These are phyloP conservation scores for Phanerochaete carnosa DNA, from an alignment of 768 basidiomycete species.

Conservation along the genomic window DNA sequence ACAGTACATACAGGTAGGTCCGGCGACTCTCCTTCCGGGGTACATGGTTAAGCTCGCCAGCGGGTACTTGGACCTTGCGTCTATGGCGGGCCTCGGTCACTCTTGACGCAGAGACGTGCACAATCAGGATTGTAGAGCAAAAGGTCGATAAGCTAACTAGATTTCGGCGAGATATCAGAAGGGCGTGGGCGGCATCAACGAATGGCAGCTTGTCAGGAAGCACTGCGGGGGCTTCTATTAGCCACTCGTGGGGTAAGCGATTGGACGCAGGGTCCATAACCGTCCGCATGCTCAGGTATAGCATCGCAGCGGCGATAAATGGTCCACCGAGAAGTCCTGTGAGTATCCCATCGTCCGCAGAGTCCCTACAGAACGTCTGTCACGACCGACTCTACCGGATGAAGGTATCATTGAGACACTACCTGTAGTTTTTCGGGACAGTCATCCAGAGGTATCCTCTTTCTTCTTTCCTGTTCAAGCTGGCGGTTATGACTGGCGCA, in stretches of 20 bases:
- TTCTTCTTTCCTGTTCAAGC: constrained; percentile 39
- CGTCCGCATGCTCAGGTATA: constrained; percentile 46
- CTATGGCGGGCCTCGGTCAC: constrained; percentile 61
- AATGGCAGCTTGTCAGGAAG: constrained; percentile 41
- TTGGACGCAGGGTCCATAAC: constrained; percentile 21
- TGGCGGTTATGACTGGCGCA: constrained; percentile 16
- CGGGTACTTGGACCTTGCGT: constrained; percentile 39
- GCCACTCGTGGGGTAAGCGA: constrained; percentile 61
- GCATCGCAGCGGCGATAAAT: constrained; percentile 67
- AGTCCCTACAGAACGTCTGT: constrained; percentile 47
- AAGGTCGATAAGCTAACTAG: constrained; percentile 78
- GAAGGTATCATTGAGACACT: background rate
- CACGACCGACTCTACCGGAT: background rate
- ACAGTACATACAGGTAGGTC: constrained; percentile 60
- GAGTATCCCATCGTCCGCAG: constrained; percentile 80
- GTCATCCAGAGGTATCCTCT: constrained; percentile 88
- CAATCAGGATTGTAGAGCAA: constrained; percentile 73
- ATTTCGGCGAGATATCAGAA: constrained; percentile 68
- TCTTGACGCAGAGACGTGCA: constrained; percentile 77
- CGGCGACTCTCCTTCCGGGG: constrained; percentile 69
- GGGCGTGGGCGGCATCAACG: constrained; percentile 47
- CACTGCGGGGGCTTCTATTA: constrained; percentile 68
- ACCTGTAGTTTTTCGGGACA: constrained; percentile 86
- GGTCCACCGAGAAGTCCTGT: constrained; percentile 85
- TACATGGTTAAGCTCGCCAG: constrained; percentile 72